Percentiles rank a stretch among this genome's conserved stretches.
phyloP scores from a whole-genome alignment of 495 filamentous ascomycete genomes.

The Wilcoxina mikolae region DNA sequence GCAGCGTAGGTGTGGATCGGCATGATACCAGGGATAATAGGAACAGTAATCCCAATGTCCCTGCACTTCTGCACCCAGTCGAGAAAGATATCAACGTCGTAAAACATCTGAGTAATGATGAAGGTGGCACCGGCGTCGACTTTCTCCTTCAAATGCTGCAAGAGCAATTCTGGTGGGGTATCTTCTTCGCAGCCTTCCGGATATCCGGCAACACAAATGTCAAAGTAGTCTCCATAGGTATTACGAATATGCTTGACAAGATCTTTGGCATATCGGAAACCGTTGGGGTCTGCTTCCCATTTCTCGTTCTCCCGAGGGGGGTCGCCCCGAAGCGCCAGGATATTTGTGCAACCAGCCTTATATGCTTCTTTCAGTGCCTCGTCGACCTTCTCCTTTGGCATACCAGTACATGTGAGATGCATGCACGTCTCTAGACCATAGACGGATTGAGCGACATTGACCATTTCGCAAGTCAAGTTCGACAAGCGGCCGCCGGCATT shows the following conservation, averaged over 20 bases:
- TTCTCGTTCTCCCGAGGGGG: constrained; percentile 88
- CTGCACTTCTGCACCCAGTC: constrained; percentile 76
- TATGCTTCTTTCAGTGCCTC: constrained; percentile 77
- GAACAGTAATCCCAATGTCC: constrained; percentile 68
- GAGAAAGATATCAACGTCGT: constrained; percentile 89
- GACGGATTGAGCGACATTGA: constrained; percentile 86
- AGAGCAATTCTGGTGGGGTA: constrained; percentile 62
- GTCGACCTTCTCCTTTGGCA: constrained; percentile 82
- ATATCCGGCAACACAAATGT: constrained; percentile 95
- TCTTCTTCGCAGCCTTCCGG: constrained; percentile 94
- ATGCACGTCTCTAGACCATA: constrained; percentile 97
- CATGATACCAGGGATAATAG: constrained; percentile 97
- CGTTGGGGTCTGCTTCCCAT: constrained; percentile 73
- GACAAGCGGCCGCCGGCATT: constrained; percentile 86
- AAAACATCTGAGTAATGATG: constrained; percentile 98
- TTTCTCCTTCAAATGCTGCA: constrained; percentile 95
- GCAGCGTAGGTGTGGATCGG: constrained; percentile 89
- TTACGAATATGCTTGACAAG: constrained; percentile 82
- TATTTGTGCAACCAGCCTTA: constrained; percentile 93
- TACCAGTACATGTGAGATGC: constrained; percentile 98
- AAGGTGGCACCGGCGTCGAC: constrained; percentile 88
- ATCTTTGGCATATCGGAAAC: constrained; percentile 86
- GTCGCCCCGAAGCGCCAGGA: constrained; percentile 86
- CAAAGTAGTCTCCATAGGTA: constrained; percentile 87
- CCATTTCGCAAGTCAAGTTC: constrained; percentile 93